Evolutionary conservation across 2,329 filamentous ascomycete genomes (phyloP), one percentile per base, ranked within the genome.

Genomic region (Diaporthe velutina): DNA sequence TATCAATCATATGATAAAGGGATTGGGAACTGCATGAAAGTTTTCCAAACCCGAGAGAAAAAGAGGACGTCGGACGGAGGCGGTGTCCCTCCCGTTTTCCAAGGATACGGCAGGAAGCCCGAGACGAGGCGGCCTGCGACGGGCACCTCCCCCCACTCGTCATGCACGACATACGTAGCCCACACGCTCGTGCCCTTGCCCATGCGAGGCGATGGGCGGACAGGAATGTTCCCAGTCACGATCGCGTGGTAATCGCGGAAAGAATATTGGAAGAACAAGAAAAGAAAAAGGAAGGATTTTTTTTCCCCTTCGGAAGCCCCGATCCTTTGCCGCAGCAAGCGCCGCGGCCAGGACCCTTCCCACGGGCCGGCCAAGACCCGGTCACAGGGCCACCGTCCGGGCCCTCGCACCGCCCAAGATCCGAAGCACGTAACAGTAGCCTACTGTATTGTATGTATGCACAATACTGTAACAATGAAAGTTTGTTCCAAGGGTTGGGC

Each of bases 311-410:
- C 61, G 61, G 61, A 28, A 52, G 45, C 61, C 61, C 58, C 61
- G 42, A 67, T 50, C 30, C 42, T 38, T n/a, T n/a, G 61, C 61
- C 61, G 61, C 61, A 67, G n/a, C 42, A 67, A 38, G 42, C 61
- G 42, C 61, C 30, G 42, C 17, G 61, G 61, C 42, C 61, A 50
- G 30, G 42, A n/a, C 42, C 42, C 61, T 25, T n/a, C 28, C 42
- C 30, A 35, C 61, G 61, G 61, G 45, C 61, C 61, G 61, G 61
- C 61, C 45, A 50, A n/a, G 61, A 67, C 61, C 45, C 61, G 61
- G 61, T 67, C 45, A 28, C 61, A 52, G 45, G 17, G 45, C 50
- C 48, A 35, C 35, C 61, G 42, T 67, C 61, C 61, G 42, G 42
- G 42, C 60, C 28, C 25, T 28, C 50, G 15, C 50, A 52, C 50